A percentile compares a stretch with the other conserved stretches of the same genome.
Conservation (phyloP, 176 grass and related monocot species). For the Oryza coarctata region DNA sequence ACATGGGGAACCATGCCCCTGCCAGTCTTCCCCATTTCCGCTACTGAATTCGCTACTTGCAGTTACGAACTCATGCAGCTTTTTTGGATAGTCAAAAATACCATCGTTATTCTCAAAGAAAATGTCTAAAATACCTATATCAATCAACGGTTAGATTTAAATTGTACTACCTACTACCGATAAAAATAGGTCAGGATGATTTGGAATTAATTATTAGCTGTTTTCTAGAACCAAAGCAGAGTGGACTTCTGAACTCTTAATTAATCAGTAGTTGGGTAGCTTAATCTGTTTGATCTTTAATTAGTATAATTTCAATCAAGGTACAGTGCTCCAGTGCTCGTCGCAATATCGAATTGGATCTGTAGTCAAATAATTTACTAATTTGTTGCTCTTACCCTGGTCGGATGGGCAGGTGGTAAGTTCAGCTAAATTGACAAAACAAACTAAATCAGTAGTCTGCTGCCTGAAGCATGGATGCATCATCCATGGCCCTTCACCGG, state of each 20-base stretch:
- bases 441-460: not conserved
- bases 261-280: not conserved
- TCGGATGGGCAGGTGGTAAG: not conserved
- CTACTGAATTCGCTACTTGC: too few relatives aligned
- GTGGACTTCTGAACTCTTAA: not conserved
- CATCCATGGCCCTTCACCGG: not conserved
- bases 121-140: too few relatives aligned
- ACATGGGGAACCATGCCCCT: too few relatives aligned
- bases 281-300: not conserved
- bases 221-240: not conserved
- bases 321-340: not conserved
- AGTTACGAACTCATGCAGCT: too few relatives aligned
- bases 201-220: too few relatives aligned
- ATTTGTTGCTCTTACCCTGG: not conserved
- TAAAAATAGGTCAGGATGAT: too few relatives aligned
- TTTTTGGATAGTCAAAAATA: too few relatives aligned
- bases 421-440: not conserved
- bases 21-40: too few relatives aligned
- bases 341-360: not conserved
- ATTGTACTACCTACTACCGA: too few relatives aligned
- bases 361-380: not conserved
- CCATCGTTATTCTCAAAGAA: too few relatives aligned
- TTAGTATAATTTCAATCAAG: not conserved
- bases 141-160: too few relatives aligned
- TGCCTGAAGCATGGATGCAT: not conserved